phyloP scores from a whole-genome alignment of 2,329 filamentous ascomycete genomes.

The Ramularia collo-cygni region DNA sequence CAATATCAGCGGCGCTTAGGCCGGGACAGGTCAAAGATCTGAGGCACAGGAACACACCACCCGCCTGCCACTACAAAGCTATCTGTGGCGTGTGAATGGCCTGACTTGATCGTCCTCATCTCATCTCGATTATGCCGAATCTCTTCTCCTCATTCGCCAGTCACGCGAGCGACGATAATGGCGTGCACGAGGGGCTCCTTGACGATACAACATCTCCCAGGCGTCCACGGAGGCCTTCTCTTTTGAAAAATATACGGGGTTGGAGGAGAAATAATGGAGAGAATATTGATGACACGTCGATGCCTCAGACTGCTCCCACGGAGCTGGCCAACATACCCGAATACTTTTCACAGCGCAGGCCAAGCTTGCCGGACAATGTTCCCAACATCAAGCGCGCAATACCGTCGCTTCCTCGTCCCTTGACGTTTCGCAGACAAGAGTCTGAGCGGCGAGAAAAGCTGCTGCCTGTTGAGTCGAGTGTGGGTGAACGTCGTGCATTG shows the following conservation, averaged over 20 bases:
- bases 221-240: conserved; percentile 14
- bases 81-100: too few species aligned
- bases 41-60: too few species aligned
- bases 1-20: conserved; percentile 1
- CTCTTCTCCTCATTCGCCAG: conserved; percentile 24
- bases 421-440: conserved; percentile 75
- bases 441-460: conserved; percentile 73
- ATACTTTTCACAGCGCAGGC: conserved; percentile 15
- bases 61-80: too few species aligned
- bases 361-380: conserved; percentile 19
- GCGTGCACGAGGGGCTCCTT: conserved; percentile 19
- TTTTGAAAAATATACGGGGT: conserved; percentile 18
- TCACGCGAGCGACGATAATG: conserved; percentile 15
- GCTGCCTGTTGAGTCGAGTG: conserved; percentile 56
- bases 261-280: conserved; percentile 29
- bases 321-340: conserved; percentile 25
- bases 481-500: conserved; percentile 62
- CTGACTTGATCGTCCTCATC: conserved; percentile 3
- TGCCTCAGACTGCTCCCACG: conserved; percentile 18
- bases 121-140: conserved; percentile 24
- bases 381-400: conserved; percentile 41
- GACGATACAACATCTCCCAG: conserved; percentile 17
- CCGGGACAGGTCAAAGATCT: not conserved
- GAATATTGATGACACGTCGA: conserved; percentile 7
- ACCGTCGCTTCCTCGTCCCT: conserved; percentile 66